A percentile compares a stretch with the other conserved stretches of the same genome.
These are phyloP conservation scores for Cornus kousa DNA, from an alignment of 148 eudicot species.

Conservation along the genomic window DNA sequence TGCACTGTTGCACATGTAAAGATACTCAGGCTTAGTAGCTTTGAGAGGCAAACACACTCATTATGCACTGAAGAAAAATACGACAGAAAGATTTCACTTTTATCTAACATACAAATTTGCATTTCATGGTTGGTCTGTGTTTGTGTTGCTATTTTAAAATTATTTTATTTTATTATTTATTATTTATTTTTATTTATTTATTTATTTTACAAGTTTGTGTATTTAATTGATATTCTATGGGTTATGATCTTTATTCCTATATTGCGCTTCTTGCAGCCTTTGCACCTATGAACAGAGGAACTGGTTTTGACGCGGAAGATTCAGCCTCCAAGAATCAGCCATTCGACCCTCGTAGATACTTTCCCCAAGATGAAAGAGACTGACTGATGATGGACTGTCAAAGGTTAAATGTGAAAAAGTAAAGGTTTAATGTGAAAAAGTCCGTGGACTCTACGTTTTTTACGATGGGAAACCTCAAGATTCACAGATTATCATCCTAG, in stretches of 20 bases:
- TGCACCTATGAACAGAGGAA: conserved; percentile 75
- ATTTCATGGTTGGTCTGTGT: not conserved
- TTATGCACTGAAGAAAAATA: not conserved
- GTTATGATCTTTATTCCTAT: not conserved
- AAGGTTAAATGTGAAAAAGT: not conserved
- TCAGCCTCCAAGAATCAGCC: conserved; percentile 46
- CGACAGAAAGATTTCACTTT: no score
- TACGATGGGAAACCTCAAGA: not conserved
- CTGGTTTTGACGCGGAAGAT: conserved; percentile 32
- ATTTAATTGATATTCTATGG: not conserved
- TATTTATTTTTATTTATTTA: no score
- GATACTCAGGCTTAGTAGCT: not conserved
- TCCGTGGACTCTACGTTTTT: no score
- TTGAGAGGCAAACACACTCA: not conserved
- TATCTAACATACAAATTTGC: not conserved
- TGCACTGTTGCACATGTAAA: not conserved
- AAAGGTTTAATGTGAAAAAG: not conserved
- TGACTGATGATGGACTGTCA: conserved; percentile 1
- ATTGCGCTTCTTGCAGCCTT: conserved; percentile 62
- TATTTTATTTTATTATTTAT: no score
- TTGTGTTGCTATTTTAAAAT: not conserved
- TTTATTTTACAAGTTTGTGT: not conserved
- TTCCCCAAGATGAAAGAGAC: conserved; percentile 30
- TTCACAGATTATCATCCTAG: not conserved
- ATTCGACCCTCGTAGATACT: conserved; percentile 60